Conservation (phyloP, 805 yeast species). For the Torulaspora microellipsoides region DNA sequence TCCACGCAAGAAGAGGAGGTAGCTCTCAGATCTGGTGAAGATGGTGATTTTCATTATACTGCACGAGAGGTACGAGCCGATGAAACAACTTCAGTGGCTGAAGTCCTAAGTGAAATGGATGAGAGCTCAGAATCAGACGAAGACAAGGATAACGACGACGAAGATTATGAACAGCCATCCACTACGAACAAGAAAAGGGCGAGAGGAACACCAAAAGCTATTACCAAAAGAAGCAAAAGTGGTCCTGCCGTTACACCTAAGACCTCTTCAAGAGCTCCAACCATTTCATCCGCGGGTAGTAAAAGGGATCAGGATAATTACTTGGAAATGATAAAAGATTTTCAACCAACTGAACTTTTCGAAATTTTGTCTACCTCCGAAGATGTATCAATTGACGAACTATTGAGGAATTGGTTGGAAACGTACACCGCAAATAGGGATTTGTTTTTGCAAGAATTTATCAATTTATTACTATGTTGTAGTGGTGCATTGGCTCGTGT, state of each 20-base stretch:
- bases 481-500: slow-evolving; percentile 68
- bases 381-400: slow-evolving; percentile 46
- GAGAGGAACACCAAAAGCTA: background rate
- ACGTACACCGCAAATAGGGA: slow-evolving; percentile 42
- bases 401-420: slow-evolving; percentile 57
- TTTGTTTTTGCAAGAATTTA: slow-evolving; percentile 52
- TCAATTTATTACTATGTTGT: slow-evolving; percentile 64
- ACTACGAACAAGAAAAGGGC: slow-evolving; percentile 18
- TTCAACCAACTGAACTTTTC: slow-evolving; percentile 45
- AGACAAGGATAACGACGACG: slow-evolving; percentile 23
- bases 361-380: slow-evolving; percentile 48
- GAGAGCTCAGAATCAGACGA: slow-evolving; percentile 11
- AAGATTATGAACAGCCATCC: slow-evolving; percentile 23
- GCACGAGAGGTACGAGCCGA: slow-evolving; percentile 15
- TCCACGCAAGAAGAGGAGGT: slow-evolving; percentile 5
- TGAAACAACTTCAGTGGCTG: slow-evolving; percentile 15
- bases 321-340: slow-evolving; percentile 40
- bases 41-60: background rate
- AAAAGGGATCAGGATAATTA: slow-evolving; percentile 29
- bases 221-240: too few relatives aligned
- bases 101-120: slow-evolving; percentile 9
- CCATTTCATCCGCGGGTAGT: slow-evolving; percentile 16
- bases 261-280: slow-evolving; percentile 3
- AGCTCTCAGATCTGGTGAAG: slow-evolving; percentile 1
- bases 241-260: too few relatives aligned